Percentiles rank a stretch among this genome's conserved stretches.
phyloP scores from a whole-genome alignment of 1,284 basidiomycete genomes.

The Cutaneotrichosporon curvatum region DNA sequence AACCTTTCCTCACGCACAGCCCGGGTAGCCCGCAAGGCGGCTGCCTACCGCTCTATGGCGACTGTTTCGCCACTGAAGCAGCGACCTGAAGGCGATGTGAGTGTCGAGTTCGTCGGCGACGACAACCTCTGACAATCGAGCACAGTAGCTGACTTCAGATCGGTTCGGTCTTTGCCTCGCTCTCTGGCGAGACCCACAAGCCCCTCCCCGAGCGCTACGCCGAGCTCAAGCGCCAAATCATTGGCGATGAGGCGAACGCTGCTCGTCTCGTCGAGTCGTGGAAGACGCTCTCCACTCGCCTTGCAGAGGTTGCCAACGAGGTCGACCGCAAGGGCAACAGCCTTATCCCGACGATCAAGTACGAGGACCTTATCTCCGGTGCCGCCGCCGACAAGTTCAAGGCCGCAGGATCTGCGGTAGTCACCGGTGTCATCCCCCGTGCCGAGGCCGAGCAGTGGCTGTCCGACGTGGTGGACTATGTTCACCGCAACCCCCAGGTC shows the following conservation, averaged over 20 bases:
- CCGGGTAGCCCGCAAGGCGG: neutral
- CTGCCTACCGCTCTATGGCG: neutral
- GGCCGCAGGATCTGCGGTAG: slow-evolving; percentile 55
- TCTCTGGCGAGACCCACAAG: slow-evolving; percentile 48
- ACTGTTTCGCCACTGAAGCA: slow-evolving; percentile 2
- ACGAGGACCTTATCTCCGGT: slow-evolving; percentile 50
- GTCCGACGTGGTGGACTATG: slow-evolving; percentile 54
- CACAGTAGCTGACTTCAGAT: slow-evolving; percentile 42
- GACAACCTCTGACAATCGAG: neutral
- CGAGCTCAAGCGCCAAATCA: slow-evolving; percentile 55
- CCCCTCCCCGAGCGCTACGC: slow-evolving; percentile 55
- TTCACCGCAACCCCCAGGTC: slow-evolving; percentile 49
- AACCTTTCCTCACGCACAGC: neutral
- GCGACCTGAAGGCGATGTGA: slow-evolving; percentile 17
- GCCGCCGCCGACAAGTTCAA: slow-evolving; percentile 51
- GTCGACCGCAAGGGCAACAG: slow-evolving; percentile 49
- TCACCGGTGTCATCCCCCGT: slow-evolving; percentile 56
- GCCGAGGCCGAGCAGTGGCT: slow-evolving; percentile 60
- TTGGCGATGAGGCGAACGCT: slow-evolving; percentile 43
- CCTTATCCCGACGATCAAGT: slow-evolving; percentile 53
- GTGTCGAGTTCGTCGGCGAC: no score
- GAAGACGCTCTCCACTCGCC: slow-evolving; percentile 53
- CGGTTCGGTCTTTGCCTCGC: slow-evolving; percentile 55
- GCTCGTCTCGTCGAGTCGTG: slow-evolving; percentile 54
- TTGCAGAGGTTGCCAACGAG: slow-evolving; percentile 50